These are phyloP conservation scores for Xylaria longipes DNA, from an alignment of 495 filamentous ascomycete genomes.

Conservation along the genomic window DNA sequence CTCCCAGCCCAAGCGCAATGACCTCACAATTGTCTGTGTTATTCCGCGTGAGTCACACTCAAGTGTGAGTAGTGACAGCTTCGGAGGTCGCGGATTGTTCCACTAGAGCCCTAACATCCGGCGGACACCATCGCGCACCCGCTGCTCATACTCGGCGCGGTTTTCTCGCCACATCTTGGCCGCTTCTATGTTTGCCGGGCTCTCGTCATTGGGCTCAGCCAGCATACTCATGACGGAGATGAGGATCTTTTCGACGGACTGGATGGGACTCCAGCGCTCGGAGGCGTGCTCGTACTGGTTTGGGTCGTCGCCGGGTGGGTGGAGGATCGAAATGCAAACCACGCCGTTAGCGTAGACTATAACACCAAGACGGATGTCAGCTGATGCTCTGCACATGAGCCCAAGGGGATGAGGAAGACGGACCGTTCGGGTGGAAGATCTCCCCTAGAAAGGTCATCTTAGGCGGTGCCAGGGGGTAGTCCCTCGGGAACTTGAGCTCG, in stretches of 20 bases:
- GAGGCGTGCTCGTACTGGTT: constrained; percentile 98
- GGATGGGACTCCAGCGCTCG: constrained; percentile 95
- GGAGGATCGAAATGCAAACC: constrained; percentile 97
- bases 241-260: constrained; percentile 97
- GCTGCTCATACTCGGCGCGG: constrained; percentile 82
- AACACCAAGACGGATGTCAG: constrained; percentile 3
- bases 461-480: constrained; percentile 92
- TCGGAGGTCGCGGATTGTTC: constrained; percentile 24
- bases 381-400: constrained; percentile 2
- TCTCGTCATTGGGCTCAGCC: constrained; percentile 98
- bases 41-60: neutral
- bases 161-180: constrained; percentile 98
- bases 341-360: constrained; percentile 88
- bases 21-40: constrained; percentile 5
- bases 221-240: constrained; percentile 99
- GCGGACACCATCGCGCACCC: constrained; percentile 76
- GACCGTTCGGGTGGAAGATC: constrained; percentile 97
- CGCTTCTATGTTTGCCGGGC: constrained; percentile 96
- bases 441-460: constrained; percentile 93
- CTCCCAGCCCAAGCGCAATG: neutral
- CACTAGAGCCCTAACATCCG: constrained; percentile 60
- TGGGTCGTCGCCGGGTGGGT: constrained; percentile 97
- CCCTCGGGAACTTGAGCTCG: constrained; percentile 91
- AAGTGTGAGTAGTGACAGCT: neutral
- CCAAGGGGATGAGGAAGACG: neutral